Conservation (phyloP, 768 basidiomycete genomes). For the Tulasnella sp. region DNA sequence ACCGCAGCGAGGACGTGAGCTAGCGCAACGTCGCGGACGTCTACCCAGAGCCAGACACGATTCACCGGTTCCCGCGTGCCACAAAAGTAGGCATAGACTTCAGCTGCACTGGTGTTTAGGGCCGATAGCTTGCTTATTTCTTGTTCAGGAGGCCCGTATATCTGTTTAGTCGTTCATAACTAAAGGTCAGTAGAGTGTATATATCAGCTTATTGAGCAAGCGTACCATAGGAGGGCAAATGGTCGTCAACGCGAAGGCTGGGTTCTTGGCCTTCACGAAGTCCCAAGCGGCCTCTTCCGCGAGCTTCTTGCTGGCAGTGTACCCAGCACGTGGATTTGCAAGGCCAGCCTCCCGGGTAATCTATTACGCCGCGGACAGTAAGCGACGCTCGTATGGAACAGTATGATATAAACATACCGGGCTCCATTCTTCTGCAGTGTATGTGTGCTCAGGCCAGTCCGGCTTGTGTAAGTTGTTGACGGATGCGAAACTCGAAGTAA, state of each 20-base stretch:
- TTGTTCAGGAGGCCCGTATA: constrained; percentile 20
- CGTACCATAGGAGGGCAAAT: constrained; percentile 49
- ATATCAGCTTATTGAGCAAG: not conserved
- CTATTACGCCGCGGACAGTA: not conserved
- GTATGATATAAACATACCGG: not conserved
- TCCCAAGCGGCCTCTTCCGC: constrained; percentile 58
- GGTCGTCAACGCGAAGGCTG: constrained; percentile 40
- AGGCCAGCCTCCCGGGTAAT: constrained; percentile 11
- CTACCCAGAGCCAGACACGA: constrained; percentile 24
- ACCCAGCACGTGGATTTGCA: constrained; percentile 27
- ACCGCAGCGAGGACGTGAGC: constrained; percentile 27
- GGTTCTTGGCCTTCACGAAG: constrained; percentile 38
- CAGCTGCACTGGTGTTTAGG: constrained; percentile 15
- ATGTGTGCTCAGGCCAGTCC: constrained; percentile 21
- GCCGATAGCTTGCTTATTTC: constrained; percentile 1
- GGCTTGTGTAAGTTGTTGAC: constrained; percentile 18
- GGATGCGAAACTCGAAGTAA: constrained; percentile 28
- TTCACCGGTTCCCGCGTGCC: constrained; percentile 10
- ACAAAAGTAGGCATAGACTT: constrained; percentile 12
- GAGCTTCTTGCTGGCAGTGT: constrained; percentile 55
- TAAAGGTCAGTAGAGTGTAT: too few relatives aligned
- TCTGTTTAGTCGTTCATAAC: not conserved
- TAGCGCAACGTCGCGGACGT: constrained; percentile 30
- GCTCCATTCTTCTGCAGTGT: constrained; percentile 24
- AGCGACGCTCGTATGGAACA: not conserved